Evolutionary conservation across 164 flowering plant genomes (phyloP), one percentile per base, ranked within the genome.

Genomic region (Chimonanthus praecox): DNA sequence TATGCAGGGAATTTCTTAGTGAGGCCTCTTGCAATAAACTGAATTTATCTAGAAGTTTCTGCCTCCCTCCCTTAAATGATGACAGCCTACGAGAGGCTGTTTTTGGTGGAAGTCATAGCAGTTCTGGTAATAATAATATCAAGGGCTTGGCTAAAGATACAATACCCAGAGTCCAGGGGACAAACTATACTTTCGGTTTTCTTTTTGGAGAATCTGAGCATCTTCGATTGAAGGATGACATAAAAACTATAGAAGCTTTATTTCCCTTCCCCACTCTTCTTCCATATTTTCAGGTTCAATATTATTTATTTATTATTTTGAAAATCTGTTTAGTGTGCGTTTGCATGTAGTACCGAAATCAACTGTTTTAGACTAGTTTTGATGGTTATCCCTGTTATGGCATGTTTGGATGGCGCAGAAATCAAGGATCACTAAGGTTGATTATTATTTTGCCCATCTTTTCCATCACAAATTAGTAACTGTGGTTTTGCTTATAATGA

Each of bases 231-330:
- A 74, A 83, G 68, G 79, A 83, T 73, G 95, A 90, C 43, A 66
- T 67, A 61, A 82, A 80, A 58, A 47, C 83, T 73, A 73, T 93
- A 48, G 91, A 89, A 84, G 67, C 8, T 15, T 71, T 94, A 74
- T 89, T 87, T 77, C 98, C 95, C 7, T 94, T 90, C 78, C 97
- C 99, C 66, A 94, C 98, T 50, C 72, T 96, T 80, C 94, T 95
- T 81, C 99, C 98, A 60, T 81, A 83, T 62, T 87, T 87, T 76
- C 83, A 88, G 97, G 97, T 90, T 33, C 33, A 33, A 33, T 33
- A 78, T 50, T 65, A 6, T 21, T 72, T 11, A 9, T 50, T 69
- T 70, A 21, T 68, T 61, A 11, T 58, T 15, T 63, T n/a, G 48
- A 15, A 48, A 50, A 71, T 76, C 58, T 66, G 44, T n/a, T n/a